Conservation (phyloP, 2,329 filamentous ascomycete species). For the Fusarium mexicanum region DNA sequence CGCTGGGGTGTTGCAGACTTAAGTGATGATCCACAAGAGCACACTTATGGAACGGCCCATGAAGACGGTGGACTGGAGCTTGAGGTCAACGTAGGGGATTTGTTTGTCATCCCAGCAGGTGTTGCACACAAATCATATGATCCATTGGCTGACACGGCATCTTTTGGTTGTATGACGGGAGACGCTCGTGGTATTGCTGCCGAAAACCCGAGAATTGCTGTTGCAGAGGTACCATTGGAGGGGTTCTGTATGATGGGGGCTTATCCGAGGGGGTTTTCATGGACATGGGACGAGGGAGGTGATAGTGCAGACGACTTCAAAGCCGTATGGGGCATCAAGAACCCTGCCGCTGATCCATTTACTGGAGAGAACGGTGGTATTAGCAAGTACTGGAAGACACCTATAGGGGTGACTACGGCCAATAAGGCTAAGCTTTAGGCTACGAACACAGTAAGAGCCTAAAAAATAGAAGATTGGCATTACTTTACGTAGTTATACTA, state of each 20-base stretch:
- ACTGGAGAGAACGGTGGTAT: not conserved
- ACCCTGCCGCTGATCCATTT: not conserved
- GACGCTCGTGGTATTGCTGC: not conserved
- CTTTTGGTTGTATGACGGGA: conserved; percentile 12
- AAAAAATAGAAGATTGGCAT: rapidly evolving
- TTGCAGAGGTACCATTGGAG: not conserved
- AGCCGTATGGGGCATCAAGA: not conserved
- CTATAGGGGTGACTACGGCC: rapidly evolving
- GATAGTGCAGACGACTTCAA: conserved; percentile 2
- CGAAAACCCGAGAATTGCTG: not conserved
- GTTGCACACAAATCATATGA: conserved; percentile 15
- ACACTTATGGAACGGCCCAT: conserved; percentile 1
- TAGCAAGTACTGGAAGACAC: not conserved
- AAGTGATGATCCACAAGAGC: conserved; percentile 1
- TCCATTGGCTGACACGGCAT: not conserved
- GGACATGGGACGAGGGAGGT: conserved; percentile 19
- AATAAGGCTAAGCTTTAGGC: no score
- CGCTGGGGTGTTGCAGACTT: conserved; percentile 17
- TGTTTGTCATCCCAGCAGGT: conserved; percentile 10
- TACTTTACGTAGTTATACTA: rapidly evolving
- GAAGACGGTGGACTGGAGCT: conserved; percentile 7
- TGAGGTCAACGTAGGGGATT: conserved; percentile 9
- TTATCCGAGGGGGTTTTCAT: conserved; percentile 2
- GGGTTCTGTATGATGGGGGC: conserved; percentile 21
- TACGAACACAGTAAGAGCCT: not conserved